Percentiles rank a stretch among this genome's conserved stretches.
These are phyloP conservation scores for Acmispon strigosus DNA, from an alignment of 306 rosid species.

Conservation along the genomic window DNA sequence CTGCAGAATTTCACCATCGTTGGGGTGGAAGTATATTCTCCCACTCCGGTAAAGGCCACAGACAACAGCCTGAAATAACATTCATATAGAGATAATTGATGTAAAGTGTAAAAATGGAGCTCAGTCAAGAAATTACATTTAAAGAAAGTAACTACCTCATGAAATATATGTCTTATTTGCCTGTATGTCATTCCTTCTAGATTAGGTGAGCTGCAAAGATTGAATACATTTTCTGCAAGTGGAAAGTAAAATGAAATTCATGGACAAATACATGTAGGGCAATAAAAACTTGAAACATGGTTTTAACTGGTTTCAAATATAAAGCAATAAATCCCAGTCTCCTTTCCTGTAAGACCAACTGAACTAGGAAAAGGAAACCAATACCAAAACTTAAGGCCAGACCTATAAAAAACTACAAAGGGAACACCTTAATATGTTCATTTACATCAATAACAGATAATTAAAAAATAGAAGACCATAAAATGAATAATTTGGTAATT, in stretches of 20 bases:
- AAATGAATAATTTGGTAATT: conserved; percentile 12
- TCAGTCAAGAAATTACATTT: conserved; percentile 10
- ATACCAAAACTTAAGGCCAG: conserved; percentile 4
- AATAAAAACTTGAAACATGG: background rate
- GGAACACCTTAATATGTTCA: background rate
- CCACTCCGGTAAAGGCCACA: conserved; percentile 87
- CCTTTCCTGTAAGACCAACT: conserved; percentile 7
- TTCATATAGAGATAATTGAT: conserved; percentile 13
- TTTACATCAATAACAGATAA: background rate
- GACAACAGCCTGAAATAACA: conserved; percentile 67
- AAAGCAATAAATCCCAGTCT: background rate
- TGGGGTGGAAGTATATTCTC: conserved; percentile 81
- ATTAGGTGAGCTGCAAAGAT: conserved; percentile 61
- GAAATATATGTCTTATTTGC: conserved; percentile 55
- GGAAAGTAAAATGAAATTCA: conserved; percentile 25
- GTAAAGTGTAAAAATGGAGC: conserved; percentile 4
- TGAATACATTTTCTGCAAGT: conserved; percentile 85
- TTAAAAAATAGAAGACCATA: background rate
- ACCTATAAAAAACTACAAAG: background rate
- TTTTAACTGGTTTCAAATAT: conserved; percentile 12
- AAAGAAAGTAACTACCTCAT: conserved; percentile 46
- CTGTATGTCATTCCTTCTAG: conserved; percentile 62
- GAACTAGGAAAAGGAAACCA: conserved; percentile 6
- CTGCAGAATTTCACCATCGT: conserved; percentile 66
- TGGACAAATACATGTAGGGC: background rate